Conservation (phyloP, 2,329 filamentous ascomycete species). For the Fusarium protoensiforme region DNA sequence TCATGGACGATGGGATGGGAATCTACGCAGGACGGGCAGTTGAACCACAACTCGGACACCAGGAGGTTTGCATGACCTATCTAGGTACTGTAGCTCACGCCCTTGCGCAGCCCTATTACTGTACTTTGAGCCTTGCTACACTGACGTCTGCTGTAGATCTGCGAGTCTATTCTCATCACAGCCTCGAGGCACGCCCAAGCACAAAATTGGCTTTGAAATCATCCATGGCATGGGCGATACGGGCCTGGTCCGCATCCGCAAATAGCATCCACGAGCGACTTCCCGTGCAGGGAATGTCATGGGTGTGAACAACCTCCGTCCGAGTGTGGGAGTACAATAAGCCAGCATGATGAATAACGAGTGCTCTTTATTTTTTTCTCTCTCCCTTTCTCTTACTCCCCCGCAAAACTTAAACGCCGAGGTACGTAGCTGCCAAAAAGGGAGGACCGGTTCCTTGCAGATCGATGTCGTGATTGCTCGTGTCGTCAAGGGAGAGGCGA, state of each 20-base stretch:
- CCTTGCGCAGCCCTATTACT: not conserved
- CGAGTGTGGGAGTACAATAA: constrained; percentile 22
- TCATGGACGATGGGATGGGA: not conserved
- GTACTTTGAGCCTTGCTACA: not conserved
- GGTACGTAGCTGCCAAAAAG: constrained; percentile 11
- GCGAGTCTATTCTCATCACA: not conserved
- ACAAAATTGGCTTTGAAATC: constrained; percentile 17
- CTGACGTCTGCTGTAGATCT: not conserved
- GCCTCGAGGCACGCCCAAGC: not conserved
- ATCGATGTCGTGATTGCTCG: constrained; percentile 27
- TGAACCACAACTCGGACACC: not conserved
- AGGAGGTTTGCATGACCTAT: not conserved
- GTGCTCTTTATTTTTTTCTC: not conserved
- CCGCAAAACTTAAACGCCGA: constrained; percentile 24
- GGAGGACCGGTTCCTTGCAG: constrained; percentile 37
- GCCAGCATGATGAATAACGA: not conserved
- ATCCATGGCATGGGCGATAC: not conserved
- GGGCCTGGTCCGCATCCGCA: constrained; percentile 4
- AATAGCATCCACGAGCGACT: constrained; percentile 32
- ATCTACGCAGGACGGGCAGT: not conserved
- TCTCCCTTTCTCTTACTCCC: not conserved
- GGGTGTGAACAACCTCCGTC: constrained; percentile 30
- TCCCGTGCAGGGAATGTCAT: constrained; percentile 27
- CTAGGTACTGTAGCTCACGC: not conserved
- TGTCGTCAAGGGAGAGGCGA: constrained; percentile 25